These are phyloP conservation scores for Raddia distichophylla DNA, from an alignment of 176 grass and related monocot species.

Conservation along the genomic window DNA sequence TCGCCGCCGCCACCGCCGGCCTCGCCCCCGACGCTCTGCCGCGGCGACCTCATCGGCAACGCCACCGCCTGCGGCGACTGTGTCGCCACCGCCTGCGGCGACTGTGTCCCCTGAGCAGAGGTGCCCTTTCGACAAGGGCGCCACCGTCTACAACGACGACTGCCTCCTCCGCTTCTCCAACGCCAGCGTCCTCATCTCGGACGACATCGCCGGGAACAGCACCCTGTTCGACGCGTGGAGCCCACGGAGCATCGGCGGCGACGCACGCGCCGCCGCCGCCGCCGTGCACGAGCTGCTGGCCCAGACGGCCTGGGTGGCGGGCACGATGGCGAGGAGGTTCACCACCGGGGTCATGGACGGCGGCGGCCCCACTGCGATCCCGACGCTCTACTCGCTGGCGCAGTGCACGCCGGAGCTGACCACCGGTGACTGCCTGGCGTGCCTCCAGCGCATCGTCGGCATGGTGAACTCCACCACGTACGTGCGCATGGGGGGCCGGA, in stretches of 20 bases:
- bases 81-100: slow-evolving; percentile 9
- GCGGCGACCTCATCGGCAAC: slow-evolving; percentile 31
- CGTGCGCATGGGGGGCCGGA: background rate
- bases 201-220: background rate
- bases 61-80: slow-evolving; percentile 16
- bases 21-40: slow-evolving; percentile 37
- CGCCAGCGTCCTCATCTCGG: background rate
- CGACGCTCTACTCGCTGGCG: slow-evolving; percentile 36
- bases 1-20: slow-evolving; percentile 17
- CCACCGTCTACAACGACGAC: slow-evolving; percentile 30
- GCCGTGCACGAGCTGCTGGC: slow-evolving; percentile 9
- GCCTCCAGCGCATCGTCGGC: slow-evolving; percentile 25
- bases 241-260: background rate
- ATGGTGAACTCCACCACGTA: slow-evolving; percentile 24
- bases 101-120: too few species aligned
- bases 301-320: background rate
- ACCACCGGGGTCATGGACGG: slow-evolving; percentile 24
- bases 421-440: slow-evolving; percentile 1
- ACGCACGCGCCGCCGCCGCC: too few species aligned
- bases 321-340: background rate
- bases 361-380: too few species aligned
- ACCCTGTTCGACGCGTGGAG: slow-evolving; percentile 8
- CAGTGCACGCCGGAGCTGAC: slow-evolving; percentile 46
- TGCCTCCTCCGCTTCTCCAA: slow-evolving; percentile 31
- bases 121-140: slow-evolving; percentile 3